A percentile compares a stretch with the other conserved stretches of the same genome.
phyloP scores from a whole-genome alignment of 164 flowering plant genomes.

The Saururus chinensis region DNA sequence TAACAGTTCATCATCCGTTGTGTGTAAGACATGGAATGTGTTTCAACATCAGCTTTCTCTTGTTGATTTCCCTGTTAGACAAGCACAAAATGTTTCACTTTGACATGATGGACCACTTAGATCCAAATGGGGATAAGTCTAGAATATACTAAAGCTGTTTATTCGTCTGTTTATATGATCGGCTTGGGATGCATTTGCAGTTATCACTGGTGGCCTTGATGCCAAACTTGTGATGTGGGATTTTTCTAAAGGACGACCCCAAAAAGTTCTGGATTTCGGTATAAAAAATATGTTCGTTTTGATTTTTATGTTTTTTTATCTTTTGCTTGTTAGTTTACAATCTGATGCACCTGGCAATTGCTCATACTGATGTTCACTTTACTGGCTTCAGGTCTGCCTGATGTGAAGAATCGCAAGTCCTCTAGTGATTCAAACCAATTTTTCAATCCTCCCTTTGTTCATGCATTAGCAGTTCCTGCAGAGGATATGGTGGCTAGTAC shows the following conservation, averaged over 20 bases:
- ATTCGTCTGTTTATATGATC: not conserved
- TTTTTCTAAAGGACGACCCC: conserved; percentile 73
- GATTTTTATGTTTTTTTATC: not conserved
- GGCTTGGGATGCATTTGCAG: conserved; percentile 27
- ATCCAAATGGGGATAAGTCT: not conserved
- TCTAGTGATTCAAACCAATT: conserved; percentile 38
- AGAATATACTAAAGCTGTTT: not conserved
- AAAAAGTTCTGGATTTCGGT: conserved; percentile 71
- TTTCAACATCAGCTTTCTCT: not conserved
- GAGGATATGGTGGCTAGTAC: conserved; percentile 55
- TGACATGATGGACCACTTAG: not conserved
- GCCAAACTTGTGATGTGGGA: conserved; percentile 90
- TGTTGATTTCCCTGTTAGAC: not conserved
- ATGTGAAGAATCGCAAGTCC: conserved; percentile 15
- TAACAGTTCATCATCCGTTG: not conserved
- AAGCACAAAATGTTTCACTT: not conserved
- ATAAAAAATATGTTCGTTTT: no score
- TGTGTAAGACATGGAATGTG: not conserved
- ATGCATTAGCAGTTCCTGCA: conserved; percentile 73
- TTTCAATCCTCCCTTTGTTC: conserved; percentile 87
- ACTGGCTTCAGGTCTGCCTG: conserved; percentile 19
- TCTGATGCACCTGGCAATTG: not conserved
- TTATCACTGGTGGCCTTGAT: conserved; percentile 88
- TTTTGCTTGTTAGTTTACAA: not conserved
- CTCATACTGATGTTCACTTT: not conserved